Evolutionary conservation across 768 basidiomycete genomes (phyloP), one percentile per base, ranked within the genome.

Genomic region (Pleurotus salmoneostramineus): DNA sequence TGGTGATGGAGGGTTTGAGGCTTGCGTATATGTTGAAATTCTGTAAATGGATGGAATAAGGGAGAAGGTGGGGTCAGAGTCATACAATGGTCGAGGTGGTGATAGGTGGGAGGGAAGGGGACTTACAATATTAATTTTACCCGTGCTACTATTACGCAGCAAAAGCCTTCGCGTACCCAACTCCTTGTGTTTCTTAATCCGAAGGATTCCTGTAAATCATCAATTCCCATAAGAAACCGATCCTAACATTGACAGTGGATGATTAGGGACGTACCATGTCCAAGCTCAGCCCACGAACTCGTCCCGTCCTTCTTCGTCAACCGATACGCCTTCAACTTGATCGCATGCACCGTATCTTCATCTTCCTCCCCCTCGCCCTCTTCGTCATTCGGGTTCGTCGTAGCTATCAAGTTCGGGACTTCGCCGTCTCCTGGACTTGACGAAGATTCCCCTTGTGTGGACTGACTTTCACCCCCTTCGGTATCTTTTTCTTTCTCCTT

Each of bases 361-460:
- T 87, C 79, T 66, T 93, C 88, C 71, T 93, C 91, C 32, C 91
- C 91, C 64, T 86, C 86, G 8, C 91, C 90, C 59, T 89, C 89
- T 55, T 75, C 75, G 61, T 89, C 89, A 60, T 87, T 83, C n/a
- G 72, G 71, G 56, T 72, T 69, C n/a, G 58, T 68, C 8, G 57
- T 56, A 11, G 63, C 51, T n/a, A 67, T 34, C 33, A 59, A 71
- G 36, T 17, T 43, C 14, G 11, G 83, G 21, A 83, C 85, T 60
- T 81, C 80, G 2, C 82, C 82, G 59, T 71, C 70, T 6, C 70
- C 69, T 55, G 61, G 67, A 62, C 65, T 61, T 52, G 64, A 27
- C 21, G 21, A 27, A 27, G 21, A 58, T 50, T 66, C 52, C 65
- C 66, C 66, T 56, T 56, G 60, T 34, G 66, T 67, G 47, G 64